Evolutionary conservation across 768 basidiomycete genomes (phyloP).

Genomic region (Dacryopinax primogenitus): DNA sequence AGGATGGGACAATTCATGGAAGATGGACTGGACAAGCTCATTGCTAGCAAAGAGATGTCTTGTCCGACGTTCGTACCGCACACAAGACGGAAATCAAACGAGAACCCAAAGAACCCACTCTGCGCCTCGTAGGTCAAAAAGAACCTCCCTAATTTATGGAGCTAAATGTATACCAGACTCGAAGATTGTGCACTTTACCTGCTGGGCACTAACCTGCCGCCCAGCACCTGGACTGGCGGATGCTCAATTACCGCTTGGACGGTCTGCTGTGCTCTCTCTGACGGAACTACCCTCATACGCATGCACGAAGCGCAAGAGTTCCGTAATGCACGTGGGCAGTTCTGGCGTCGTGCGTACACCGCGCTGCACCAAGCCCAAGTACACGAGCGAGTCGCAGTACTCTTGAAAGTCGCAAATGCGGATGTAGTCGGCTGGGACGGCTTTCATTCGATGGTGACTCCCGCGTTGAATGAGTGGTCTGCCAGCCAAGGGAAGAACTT

Average conservation of each 20-base stretch:
- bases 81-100: too few relatives aligned
- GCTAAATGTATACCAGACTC: not conserved
- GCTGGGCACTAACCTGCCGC: not conserved
- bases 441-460: not conserved
- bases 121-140: not conserved
- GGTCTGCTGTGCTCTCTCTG: not conserved
- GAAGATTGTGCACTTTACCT: not conserved
- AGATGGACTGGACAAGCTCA: too few relatives aligned
- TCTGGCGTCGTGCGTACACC: not conserved
- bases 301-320: not conserved
- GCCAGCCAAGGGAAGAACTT: not conserved
- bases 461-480: not conserved
- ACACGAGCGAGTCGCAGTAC: not conserved
- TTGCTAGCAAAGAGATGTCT: too few relatives aligned
- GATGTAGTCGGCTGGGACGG: not conserved
- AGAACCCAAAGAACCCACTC: not conserved
- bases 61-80: too few relatives aligned
- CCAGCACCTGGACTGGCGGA: not conserved
- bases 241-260: not conserved
- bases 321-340: not conserved
- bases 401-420: not conserved
- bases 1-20: too few relatives aligned
- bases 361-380: not conserved
- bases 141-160: not conserved
- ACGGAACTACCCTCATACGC: not conserved